Evolutionary conservation across 352 stramenopile species (phyloP).

Genomic region (Globisporangium nodosum): DNA sequence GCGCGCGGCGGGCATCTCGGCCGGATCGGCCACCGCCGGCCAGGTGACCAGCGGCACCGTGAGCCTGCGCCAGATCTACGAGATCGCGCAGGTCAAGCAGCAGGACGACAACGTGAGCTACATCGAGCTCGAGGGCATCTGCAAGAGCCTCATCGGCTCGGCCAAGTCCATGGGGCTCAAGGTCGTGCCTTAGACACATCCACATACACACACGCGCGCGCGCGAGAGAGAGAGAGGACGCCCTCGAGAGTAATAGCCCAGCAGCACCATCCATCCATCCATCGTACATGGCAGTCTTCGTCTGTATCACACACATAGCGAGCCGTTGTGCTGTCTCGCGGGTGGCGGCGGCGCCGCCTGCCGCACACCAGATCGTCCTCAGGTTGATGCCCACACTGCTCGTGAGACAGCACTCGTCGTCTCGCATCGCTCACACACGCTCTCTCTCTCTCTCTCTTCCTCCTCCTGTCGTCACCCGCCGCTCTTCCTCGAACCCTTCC

Average conservation of each 20-base stretch:
- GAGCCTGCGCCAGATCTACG: slow-evolving; percentile 94
- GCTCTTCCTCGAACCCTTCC: not conserved
- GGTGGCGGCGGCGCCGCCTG: not conserved
- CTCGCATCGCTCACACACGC: not conserved
- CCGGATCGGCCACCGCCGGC: slow-evolving; percentile 65
- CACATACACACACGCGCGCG: too few relatives aligned
- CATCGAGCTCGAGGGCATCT: slow-evolving; percentile 89
- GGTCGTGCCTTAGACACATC: slow-evolving; percentile 47
- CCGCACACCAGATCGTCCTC: too few relatives aligned
- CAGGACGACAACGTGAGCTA: slow-evolving; percentile 92
- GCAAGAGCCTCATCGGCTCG: slow-evolving; percentile 91
- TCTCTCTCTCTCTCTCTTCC: not conserved
- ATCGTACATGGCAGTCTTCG: too few relatives aligned
- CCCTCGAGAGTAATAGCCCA: too few relatives aligned
- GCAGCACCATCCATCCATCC: too few relatives aligned
- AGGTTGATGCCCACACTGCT: too few relatives aligned
- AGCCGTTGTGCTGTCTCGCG: not conserved
- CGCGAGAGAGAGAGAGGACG: too few relatives aligned
- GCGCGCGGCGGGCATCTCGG: slow-evolving; percentile 83
- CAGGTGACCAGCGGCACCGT: slow-evolving; percentile 84
- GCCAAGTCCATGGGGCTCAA: slow-evolving; percentile 90
- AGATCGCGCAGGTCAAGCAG: slow-evolving; percentile 98
- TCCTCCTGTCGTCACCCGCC: not conserved
- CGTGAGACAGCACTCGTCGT: not conserved
- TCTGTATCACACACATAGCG: not conserved